Evolutionary conservation across 208 protist genomes (phyloP), one percentile per base, ranked within the genome.

Genomic region (Crithidia sp.): DNA sequence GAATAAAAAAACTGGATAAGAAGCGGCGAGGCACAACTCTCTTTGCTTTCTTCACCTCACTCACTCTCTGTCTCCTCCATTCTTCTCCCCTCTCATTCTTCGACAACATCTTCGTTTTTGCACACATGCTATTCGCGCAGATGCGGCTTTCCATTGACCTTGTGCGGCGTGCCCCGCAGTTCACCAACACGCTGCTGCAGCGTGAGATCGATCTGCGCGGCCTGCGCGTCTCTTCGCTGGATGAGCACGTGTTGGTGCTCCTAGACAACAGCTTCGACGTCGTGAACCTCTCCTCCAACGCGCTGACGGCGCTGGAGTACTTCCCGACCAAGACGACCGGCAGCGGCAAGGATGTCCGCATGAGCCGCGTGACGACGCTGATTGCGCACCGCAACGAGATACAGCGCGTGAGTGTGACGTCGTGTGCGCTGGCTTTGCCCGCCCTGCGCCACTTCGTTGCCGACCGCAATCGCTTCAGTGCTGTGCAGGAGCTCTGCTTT

Each of bases 181-280:
- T 96, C 61, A 94, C 83, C 4, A 96, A 96, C 66, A 86, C 89
- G 63, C 65, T 96, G 59, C 76, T 74, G 53, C 87, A 95, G 77
- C 86, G 92, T 7, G 90, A 96, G 61, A 86, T 96, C 40, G 92
- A 96, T 64, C 81, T 96, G 16, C 90, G 92, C 9, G 92, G 90
- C 3, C 76, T 95, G 63, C 77, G 86, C 10, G 77, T 96, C 19
- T 91, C 90, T 19, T 85, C 85, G 10, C 82, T 96, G 36, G 92
- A 96, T 53, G 92, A 94, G 70, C 72, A 80, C 52, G 70, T 86
- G 4, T 81, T 96, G 17, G 57, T 88, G 19, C 71, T 88, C 9
- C 71, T 96, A 5, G 79, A 92, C 28, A 81, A 96, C 70, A 83
- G 67, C 52, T 96, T 96, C 79, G 92, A 96, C 73, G 88, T 93